Evolutionary conservation across 106 monocot genomes (phyloP).

Genomic region (Acanthochlamys bracteata): DNA sequence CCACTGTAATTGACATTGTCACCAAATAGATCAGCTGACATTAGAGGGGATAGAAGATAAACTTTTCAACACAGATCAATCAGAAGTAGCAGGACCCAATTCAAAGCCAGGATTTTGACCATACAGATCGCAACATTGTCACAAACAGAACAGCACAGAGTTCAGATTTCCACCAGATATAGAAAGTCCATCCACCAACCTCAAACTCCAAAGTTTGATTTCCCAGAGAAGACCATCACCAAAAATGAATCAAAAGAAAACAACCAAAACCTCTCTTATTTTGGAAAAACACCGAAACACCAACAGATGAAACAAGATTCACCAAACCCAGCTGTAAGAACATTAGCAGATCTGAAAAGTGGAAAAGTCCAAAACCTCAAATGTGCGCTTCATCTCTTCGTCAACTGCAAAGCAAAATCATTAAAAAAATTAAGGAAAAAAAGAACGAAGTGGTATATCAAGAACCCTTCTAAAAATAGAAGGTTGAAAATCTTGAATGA

Average conservation of each 20-base stretch:
- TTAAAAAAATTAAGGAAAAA: not conserved
- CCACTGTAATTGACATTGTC: no score
- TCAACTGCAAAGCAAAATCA: conserved; percentile 41
- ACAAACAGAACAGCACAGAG: no score
- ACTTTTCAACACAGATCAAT: no score
- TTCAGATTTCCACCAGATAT: no score
- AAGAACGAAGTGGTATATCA: not conserved
- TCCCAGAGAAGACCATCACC: no score
- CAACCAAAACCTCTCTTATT: not conserved
- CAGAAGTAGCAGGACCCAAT: no score
- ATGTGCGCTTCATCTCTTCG: conserved; percentile 40
- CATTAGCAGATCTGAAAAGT: conserved; percentile 17
- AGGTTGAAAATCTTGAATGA: not conserved
- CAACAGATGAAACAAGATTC: not conserved
- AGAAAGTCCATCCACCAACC: no score
- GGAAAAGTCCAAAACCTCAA: conserved; percentile 40
- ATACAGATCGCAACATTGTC: no score
- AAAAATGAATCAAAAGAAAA: not conserved
- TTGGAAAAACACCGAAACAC: not conserved
- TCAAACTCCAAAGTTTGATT: no score
- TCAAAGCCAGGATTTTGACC: no score
- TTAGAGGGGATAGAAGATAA: no score
- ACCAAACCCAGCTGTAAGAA: not conserved
- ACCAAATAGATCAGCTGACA: no score
- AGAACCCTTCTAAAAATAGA: not conserved